These are phyloP conservation scores for Pseudozyma tsukubaensis DNA, from an alignment of 1,284 basidiomycete genomes.

Conservation along the genomic window DNA sequence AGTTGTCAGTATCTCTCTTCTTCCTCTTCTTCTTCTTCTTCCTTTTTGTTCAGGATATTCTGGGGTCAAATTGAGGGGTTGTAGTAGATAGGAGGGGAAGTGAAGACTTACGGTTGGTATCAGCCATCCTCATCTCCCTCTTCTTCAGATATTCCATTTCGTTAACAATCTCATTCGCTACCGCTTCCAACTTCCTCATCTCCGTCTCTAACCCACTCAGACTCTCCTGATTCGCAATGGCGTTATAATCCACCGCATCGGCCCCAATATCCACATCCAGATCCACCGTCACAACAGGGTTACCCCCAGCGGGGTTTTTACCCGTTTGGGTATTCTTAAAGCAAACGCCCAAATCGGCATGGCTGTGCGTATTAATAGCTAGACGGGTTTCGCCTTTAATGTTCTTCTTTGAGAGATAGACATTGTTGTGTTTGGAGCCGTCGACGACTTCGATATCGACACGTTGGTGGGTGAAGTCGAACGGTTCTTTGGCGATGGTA, in stretches of 20 bases:
- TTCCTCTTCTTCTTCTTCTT: neutral
- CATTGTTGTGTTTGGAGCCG: slow-evolving; percentile 84
- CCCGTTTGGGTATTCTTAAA: slow-evolving; percentile 75
- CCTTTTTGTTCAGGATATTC: no score
- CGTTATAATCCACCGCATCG: slow-evolving; percentile 98
- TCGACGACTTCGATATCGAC: slow-evolving; percentile 94
- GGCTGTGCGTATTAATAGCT: slow-evolving; percentile 91
- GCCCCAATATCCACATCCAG: slow-evolving; percentile 97
- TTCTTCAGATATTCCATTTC: slow-evolving; percentile 92
- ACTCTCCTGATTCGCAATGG: slow-evolving; percentile 98
- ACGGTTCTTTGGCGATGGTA: slow-evolving; percentile 73
- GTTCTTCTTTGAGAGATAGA: slow-evolving; percentile 88
- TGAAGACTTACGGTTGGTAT: slow-evolving; percentile 82
- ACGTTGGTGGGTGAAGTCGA: slow-evolving; percentile 50
- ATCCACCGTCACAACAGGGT: slow-evolving; percentile 74
- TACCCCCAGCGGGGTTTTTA: neutral
- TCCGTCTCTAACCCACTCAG: slow-evolving; percentile 95
- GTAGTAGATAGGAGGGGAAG: neutral
- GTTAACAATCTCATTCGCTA: slow-evolving; percentile 93
- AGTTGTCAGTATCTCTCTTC: neutral
- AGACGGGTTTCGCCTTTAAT: slow-evolving; percentile 91
- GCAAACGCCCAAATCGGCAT: slow-evolving; percentile 95
- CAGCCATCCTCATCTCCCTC: slow-evolving; percentile 88
- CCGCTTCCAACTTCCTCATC: slow-evolving; percentile 94
- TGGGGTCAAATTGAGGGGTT: no score